These are phyloP conservation scores for Protomyces lactucae-debilis DNA, from an alignment of 1,139 yeast genomes.

Conservation along the genomic window DNA sequence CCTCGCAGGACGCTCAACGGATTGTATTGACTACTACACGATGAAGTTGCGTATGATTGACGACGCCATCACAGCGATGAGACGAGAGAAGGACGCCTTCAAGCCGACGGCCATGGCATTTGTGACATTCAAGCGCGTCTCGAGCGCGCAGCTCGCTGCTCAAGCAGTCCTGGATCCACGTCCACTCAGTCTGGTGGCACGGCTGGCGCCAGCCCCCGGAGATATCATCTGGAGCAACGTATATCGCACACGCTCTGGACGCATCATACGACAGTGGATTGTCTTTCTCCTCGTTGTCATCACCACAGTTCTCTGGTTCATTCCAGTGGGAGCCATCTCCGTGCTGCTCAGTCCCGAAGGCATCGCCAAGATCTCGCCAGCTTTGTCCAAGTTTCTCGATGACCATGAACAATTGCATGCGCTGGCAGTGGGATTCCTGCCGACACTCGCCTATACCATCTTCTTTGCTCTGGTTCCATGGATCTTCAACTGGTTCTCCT, in stretches of 20 bases:
- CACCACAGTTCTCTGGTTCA: constrained; percentile 60
- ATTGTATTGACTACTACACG: constrained; percentile 60
- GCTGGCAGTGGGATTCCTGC: constrained; percentile 70
- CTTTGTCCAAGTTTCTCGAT: constrained; percentile 58
- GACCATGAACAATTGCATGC: constrained; percentile 56
- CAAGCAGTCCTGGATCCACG: constrained; percentile 81
- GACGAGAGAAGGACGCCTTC: constrained; percentile 43
- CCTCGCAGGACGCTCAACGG: constrained; percentile 55
- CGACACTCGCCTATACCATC: constrained; percentile 69
- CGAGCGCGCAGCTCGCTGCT: constrained; percentile 84
- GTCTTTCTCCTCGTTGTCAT: constrained; percentile 62
- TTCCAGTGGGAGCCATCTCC: constrained; percentile 70
- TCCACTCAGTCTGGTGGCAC: constrained; percentile 65
- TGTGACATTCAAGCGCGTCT: constrained; percentile 77
- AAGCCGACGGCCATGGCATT: constrained; percentile 55
- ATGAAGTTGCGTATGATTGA: constrained; percentile 55
- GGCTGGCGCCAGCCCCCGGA: constrained; percentile 80
- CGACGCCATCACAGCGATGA: constrained; percentile 49
- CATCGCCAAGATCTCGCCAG: constrained; percentile 67
- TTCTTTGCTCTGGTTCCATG: constrained; percentile 71
- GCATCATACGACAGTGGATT: constrained; percentile 55
- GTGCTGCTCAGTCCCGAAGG: constrained; percentile 64
- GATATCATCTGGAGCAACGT: constrained; percentile 79
- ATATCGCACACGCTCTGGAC: constrained; percentile 53
- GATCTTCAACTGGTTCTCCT: constrained; percentile 64